phyloP scores from a whole-genome alignment of 164 flowering plant genomes.

The Euptelea pleiosperma region DNA sequence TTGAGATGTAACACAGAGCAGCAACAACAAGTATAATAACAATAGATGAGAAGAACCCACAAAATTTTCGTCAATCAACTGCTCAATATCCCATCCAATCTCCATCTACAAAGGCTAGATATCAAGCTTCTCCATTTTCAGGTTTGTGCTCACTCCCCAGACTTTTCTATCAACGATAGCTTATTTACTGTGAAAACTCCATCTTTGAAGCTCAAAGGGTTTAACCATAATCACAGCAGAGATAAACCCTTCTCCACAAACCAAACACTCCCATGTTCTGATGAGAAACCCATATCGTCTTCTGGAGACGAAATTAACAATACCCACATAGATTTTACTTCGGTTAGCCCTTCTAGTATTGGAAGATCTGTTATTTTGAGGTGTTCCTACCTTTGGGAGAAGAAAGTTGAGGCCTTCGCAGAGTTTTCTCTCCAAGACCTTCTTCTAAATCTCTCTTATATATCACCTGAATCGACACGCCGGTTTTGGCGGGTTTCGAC shows the following conservation, averaged over 20 bases:
- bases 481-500: slow-evolving; percentile 44
- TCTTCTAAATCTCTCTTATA: slow-evolving; percentile 42
- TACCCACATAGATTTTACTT: slow-evolving; percentile 21
- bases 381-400: slow-evolving; percentile 35
- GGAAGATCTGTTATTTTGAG: slow-evolving; percentile 34
- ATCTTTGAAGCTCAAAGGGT: neutral
- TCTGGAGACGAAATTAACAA: slow-evolving; percentile 14
- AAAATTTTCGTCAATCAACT: neutral
- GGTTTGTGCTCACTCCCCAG: slow-evolving; percentile 11
- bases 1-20: neutral
- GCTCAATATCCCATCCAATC: neutral
- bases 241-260: slow-evolving; percentile 6
- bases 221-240: too few species aligned
- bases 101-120: neutral
- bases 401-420: slow-evolving; percentile 25
- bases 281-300: neutral
- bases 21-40: neutral
- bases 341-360: slow-evolving; percentile 23
- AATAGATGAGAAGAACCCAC: slow-evolving; percentile 19
- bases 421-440: slow-evolving; percentile 33
- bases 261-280: neutral
- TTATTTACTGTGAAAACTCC: slow-evolving; percentile 5
- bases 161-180: neutral
- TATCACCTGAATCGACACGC: slow-evolving; percentile 53
- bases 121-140: slow-evolving; percentile 11